Percentiles rank a stretch among this genome's conserved stretches.
Evolutionary conservation across 1,284 basidiomycete genomes (phyloP).

Genomic region (Ustilago shanxiensis): DNA sequence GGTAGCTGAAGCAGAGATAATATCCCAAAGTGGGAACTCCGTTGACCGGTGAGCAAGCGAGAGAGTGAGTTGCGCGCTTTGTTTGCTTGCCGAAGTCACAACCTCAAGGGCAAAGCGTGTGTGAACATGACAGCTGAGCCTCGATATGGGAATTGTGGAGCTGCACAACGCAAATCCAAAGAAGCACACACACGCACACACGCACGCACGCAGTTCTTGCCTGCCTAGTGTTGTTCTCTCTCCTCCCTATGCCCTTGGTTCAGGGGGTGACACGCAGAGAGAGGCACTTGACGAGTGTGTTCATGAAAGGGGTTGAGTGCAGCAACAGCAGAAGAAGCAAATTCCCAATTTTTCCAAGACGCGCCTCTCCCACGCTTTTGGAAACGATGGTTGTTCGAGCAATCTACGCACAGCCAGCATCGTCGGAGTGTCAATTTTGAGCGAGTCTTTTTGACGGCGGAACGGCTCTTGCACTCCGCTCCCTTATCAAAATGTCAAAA

Average conservation of each 20-base stretch:
- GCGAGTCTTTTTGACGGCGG: too few relatives aligned
- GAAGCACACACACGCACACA: neutral
- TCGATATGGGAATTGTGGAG: neutral
- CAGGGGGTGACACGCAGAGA: neutral
- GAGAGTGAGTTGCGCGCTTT: neutral
- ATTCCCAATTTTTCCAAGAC: neutral
- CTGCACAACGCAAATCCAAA: neutral
- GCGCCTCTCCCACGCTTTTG: neutral
- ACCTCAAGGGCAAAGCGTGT: too few relatives aligned
- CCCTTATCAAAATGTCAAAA: too few relatives aligned
- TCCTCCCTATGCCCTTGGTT: too few relatives aligned
- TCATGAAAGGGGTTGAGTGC: constrained; percentile 69
- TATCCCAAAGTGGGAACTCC: too few relatives aligned
- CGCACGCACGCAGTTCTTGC: neutral
- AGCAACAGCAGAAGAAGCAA: constrained; percentile 44
- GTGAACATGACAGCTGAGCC: too few relatives aligned
- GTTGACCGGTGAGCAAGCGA: neutral
- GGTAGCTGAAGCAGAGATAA: neutral
- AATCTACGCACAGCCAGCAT: neutral
- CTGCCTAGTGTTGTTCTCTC: constrained; percentile 10
- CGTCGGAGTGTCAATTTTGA: neutral
- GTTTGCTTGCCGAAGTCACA: too few relatives aligned
- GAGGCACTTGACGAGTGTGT: neutral
- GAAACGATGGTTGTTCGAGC: constrained; percentile 72
- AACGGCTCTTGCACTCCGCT: too few relatives aligned